Conservation (phyloP, 768 basidiomycete species). For the Hygrocybe punicea region DNA sequence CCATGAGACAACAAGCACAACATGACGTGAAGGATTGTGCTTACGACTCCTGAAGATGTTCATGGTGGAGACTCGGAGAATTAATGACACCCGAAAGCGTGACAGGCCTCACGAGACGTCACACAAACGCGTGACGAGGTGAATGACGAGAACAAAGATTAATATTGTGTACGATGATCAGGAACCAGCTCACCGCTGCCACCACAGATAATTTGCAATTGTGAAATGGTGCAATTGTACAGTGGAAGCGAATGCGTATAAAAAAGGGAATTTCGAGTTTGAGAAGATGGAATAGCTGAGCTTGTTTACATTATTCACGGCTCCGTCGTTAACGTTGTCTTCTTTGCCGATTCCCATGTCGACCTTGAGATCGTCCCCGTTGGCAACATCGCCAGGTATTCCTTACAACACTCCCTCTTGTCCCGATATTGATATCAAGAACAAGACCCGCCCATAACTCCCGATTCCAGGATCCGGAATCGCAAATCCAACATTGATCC, state of each 20-base stretch:
- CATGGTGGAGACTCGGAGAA: constrained; percentile 36
- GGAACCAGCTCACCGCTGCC: too few species aligned
- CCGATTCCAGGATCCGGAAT: not conserved
- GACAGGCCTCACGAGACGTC: not conserved
- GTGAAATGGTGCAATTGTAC: too few species aligned
- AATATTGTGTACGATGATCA: too few species aligned
- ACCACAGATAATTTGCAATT: too few species aligned
- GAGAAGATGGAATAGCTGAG: too few species aligned
- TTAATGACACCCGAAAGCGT: not conserved
- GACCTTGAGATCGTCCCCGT: constrained; percentile 16
- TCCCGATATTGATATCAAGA: not conserved
- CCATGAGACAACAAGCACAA: constrained; percentile 8
- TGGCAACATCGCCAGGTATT: constrained; percentile 15
- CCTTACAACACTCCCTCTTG: not conserved
- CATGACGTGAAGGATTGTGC: constrained; percentile 30
- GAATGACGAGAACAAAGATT: not conserved
- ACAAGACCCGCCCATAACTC: constrained; percentile 1
- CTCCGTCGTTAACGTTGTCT: too few species aligned
- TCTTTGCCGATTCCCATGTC: constrained; percentile 8
- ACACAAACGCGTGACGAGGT: constrained; percentile 25
- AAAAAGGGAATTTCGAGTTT: too few species aligned
- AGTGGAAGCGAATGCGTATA: too few species aligned
- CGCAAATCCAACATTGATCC: not conserved
- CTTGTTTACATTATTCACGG: too few species aligned
- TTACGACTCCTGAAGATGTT: constrained; percentile 81